Conservation (phyloP, 1,139 yeast genomes). For the Yamadazyma triangularis region DNA sequence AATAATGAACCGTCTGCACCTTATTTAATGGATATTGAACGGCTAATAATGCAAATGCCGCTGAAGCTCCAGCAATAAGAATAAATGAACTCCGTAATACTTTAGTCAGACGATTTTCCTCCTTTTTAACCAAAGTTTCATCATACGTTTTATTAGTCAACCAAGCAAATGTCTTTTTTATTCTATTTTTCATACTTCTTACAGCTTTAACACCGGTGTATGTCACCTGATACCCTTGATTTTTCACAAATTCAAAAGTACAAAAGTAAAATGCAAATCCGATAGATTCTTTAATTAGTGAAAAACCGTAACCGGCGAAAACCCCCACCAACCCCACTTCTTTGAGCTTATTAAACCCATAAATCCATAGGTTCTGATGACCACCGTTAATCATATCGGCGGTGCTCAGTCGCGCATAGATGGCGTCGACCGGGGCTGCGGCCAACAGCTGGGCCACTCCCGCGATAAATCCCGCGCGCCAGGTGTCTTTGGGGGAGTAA, state of each 20-base stretch:
- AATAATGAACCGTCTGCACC: constrained; percentile 73
- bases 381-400: constrained; percentile 66
- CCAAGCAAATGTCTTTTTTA: constrained; percentile 17
- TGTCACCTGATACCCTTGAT: constrained; percentile 55
- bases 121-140: constrained; percentile 25
- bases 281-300: constrained; percentile 71
- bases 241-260: constrained; percentile 79
- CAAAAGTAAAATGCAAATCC: constrained; percentile 88
- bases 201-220: constrained; percentile 55
- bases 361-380: constrained; percentile 72
- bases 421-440: constrained; percentile 93
- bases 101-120: constrained; percentile 40
- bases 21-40: constrained; percentile 82
- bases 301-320: constrained; percentile 81
- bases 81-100: constrained; percentile 67
- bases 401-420: constrained; percentile 75
- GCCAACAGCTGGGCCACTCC: constrained; percentile 86
- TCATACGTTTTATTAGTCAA: constrained; percentile 24
- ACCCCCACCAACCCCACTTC: constrained; percentile 82
- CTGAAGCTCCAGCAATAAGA: constrained; percentile 83
- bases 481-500: constrained; percentile 49
- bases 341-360: constrained; percentile 61
- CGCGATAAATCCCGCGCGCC: constrained; percentile 79
- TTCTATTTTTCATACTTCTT: constrained; percentile 15
- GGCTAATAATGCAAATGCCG: constrained; percentile 70